These are phyloP conservation scores for Barnettozyma sucrosica DNA, from an alignment of 805 yeast species.

Conservation along the genomic window DNA sequence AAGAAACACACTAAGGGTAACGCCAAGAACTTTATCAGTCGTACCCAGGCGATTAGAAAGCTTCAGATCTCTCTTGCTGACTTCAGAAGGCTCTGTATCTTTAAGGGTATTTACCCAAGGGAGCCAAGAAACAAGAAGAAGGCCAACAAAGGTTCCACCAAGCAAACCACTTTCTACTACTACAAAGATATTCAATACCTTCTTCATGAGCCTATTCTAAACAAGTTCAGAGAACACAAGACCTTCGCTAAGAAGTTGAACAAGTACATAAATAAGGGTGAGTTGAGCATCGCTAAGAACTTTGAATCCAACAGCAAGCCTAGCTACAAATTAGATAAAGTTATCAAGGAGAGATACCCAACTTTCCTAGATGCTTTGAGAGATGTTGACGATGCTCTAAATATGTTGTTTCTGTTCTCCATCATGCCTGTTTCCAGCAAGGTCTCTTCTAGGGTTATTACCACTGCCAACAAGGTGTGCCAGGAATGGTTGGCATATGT, in stretches of 20 bases:
- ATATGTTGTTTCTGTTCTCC: slow-evolving; percentile 90
- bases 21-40: slow-evolving; percentile 86
- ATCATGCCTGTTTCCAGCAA: slow-evolving; percentile 91
- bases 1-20: slow-evolving; percentile 83
- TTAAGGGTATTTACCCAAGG: slow-evolving; percentile 96
- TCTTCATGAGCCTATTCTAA: slow-evolving; percentile 89
- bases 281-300: slow-evolving; percentile 79
- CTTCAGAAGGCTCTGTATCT: slow-evolving; percentile 93
- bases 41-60: slow-evolving; percentile 90
- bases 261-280: slow-evolving; percentile 87
- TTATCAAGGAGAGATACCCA: slow-evolving; percentile 94
- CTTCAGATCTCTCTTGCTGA: slow-evolving; percentile 93
- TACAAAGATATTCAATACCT: slow-evolving; percentile 91
- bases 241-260: slow-evolving; percentile 87
- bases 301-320: slow-evolving; percentile 72
- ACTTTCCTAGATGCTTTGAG: slow-evolving; percentile 87
- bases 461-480: slow-evolving; percentile 79
- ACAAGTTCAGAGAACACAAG: slow-evolving; percentile 92
- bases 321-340: slow-evolving; percentile 78
- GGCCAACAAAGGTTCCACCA: slow-evolving; percentile 97
- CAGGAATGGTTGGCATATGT: slow-evolving; percentile 95
- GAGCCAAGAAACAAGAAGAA: slow-evolving; percentile 94
- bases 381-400: slow-evolving; percentile 91
- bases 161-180: slow-evolving; percentile 91
- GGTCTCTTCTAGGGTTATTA: slow-evolving; percentile 74